Evolutionary conservation across 768 basidiomycete genomes (phyloP), one percentile per base, ranked within the genome.

Genomic region (Leccinum incarnatum): DNA sequence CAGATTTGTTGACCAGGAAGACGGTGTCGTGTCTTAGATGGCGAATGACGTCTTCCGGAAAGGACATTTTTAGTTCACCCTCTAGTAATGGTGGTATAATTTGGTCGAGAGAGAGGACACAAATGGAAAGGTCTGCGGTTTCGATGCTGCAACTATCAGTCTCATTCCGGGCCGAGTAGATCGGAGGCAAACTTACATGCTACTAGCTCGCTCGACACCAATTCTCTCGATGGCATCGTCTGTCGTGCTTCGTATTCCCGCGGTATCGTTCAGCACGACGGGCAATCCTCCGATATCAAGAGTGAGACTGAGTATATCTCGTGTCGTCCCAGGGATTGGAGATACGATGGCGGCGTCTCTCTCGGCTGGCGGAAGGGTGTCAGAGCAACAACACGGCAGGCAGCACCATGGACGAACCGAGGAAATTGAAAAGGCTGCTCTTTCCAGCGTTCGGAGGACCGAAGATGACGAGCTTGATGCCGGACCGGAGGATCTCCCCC

Each of bases 381-480:
- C 4, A 53, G 32, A 42, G 2, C 14, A 1, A 21, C 19, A 10
- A 34, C 17, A 15, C 8, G n/a, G 34, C 49, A 1, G 36, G 21
- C 10, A 19, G 40, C 49, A 5, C 27, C 1, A 46, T 40, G 11
- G 34, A 65, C 74, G 14, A 64, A 88, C 93, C 90, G 12, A 96
- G 77, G 69, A 86, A 93, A 67, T 96, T 96, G 50, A 93, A 79
- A 19, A 94, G 71, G 66, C 88, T 91, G 67, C 91, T 94, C 75
- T 96, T 97, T n/a, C 94, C 95, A 1, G 89, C 93, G 65, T 97
- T 97, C 0, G 95, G 91, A 23, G 93, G 92, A 1, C 94, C 94
- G 67, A 95, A 94, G 40, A 97, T 95, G 14, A 91, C 88, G 9
- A 96, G 77, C 48, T 84, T 85, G 51, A 95, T 82, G 2, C 94